Evolutionary conservation across 106 monocot genomes (phyloP).

Genomic region (Phalaenopsis aphrodite): DNA sequence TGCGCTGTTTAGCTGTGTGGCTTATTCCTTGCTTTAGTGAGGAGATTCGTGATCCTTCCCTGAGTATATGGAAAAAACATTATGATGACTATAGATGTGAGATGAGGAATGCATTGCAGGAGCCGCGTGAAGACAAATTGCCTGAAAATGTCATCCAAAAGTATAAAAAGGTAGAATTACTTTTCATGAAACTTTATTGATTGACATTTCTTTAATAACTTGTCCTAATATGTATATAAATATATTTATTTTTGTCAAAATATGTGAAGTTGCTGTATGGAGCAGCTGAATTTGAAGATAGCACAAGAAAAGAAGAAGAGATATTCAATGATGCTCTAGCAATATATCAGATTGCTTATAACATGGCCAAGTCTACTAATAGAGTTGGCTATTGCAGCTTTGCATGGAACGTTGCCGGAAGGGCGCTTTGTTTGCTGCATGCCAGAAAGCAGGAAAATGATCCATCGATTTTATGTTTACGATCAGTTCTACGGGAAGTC

Average conservation of each 20-base stretch:
- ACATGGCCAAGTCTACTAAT: conserved; percentile 15
- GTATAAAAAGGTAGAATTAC: conserved; percentile 35
- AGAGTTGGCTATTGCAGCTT: conserved; percentile 30
- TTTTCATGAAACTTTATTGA: background rate
- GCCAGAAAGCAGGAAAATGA: conserved; percentile 13
- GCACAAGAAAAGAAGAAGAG: conserved; percentile 12
- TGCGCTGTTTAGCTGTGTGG: conserved; percentile 20
- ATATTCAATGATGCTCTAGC: conserved; percentile 52
- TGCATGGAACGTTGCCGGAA: conserved; percentile 59
- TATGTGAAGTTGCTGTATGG: conserved; percentile 42
- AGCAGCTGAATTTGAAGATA: conserved; percentile 35
- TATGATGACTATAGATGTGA: conserved; percentile 34
- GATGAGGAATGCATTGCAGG: conserved; percentile 5
- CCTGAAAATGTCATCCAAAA: conserved; percentile 25
- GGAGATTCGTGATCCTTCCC: conserved; percentile 9
- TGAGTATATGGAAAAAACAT: conserved; percentile 20
- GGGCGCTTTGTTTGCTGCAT: conserved; percentile 31
- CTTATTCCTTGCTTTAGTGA: conserved; percentile 41
- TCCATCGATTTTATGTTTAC: conserved; percentile 15
- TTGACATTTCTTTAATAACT: background rate
- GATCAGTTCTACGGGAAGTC: conserved; percentile 26
- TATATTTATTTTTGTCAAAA: background rate
- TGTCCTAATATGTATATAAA: background rate
- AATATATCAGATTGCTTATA: conserved; percentile 47
- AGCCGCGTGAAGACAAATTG: conserved; percentile 9